A percentile compares a stretch with the other conserved stretches of the same genome.
Conservation (phyloP, 345 rosid genomes). For the Jatropha curcas region DNA sequence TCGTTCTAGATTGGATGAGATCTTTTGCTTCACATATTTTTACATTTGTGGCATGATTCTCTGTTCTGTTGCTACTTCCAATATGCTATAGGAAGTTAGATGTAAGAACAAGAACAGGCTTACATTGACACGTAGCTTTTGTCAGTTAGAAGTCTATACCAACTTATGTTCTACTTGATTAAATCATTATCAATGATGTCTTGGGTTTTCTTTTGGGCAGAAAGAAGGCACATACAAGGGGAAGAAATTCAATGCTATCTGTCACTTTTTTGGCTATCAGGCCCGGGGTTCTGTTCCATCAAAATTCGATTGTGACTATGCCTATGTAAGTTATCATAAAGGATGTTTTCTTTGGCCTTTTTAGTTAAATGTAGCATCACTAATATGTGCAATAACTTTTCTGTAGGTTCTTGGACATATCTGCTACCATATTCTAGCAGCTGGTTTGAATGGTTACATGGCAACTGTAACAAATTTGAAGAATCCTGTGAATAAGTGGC, state of each 20-base stretch:
- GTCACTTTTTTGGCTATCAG: slow-evolving; percentile 99
- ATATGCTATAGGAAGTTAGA: not conserved
- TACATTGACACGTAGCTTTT: not conserved
- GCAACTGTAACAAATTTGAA: slow-evolving; percentile 90
- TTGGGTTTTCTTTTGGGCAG: slow-evolving; percentile 40
- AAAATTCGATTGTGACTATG: slow-evolving; percentile 95
- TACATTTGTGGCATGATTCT: not conserved
- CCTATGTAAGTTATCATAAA: slow-evolving; percentile 61
- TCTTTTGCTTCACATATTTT: not conserved
- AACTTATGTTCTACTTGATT: not conserved
- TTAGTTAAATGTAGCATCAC: not conserved
- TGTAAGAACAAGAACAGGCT: not conserved
- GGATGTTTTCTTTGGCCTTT: slow-evolving; percentile 8
- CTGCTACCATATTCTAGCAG: slow-evolving; percentile 89
- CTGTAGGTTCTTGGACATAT: slow-evolving; percentile 89
- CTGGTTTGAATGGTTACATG: slow-evolving; percentile 96
- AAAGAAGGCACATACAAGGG: slow-evolving; percentile 92
- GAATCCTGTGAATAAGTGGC: slow-evolving; percentile 92
- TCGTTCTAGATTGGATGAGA: not conserved
- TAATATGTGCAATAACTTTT: not conserved
- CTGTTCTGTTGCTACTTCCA: not conserved
- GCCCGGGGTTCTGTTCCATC: slow-evolving; percentile 99
- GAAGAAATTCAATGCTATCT: slow-evolving; percentile 92
- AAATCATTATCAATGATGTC: slow-evolving; percentile 6
- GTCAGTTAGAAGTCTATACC: not conserved